These are phyloP conservation scores for Cynara cardunculus DNA, from an alignment of 129 eudicot genomes.

Conservation along the genomic window DNA sequence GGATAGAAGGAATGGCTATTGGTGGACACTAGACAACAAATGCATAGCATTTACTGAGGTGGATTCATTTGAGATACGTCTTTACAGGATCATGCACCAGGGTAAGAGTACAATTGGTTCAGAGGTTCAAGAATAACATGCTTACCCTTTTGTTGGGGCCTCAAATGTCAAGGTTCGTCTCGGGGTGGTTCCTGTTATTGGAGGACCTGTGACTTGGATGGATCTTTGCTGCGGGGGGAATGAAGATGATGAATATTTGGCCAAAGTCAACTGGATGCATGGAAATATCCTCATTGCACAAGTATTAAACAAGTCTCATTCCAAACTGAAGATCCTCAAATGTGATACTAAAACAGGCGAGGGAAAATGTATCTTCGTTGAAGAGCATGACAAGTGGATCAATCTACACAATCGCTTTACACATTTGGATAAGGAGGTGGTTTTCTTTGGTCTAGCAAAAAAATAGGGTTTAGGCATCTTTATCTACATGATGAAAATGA, in stretches of 20 bases:
- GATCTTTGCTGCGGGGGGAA: conserved; percentile 70
- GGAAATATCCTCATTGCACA: conserved; percentile 85
- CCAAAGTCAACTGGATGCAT: conserved; percentile 91
- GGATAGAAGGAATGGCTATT: conserved; percentile 90
- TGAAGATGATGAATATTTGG: conserved; percentile 71
- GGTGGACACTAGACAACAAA: conserved; percentile 99
- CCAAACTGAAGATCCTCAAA: conserved; percentile 61
- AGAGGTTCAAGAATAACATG: conserved; percentile 94
- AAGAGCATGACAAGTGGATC: conserved; percentile 76
- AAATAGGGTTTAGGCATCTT: conserved; percentile 79
- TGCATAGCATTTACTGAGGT: conserved; percentile 86
- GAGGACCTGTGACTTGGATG: conserved; percentile 90
- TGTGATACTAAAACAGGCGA: conserved; percentile 79
- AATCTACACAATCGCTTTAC: conserved; percentile 92
- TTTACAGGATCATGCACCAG: conserved; percentile 87
- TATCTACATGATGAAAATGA: conserved; percentile 72
- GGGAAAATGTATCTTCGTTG: conserved; percentile 62
- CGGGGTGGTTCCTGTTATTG: conserved; percentile 72
- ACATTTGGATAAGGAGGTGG: conserved; percentile 83
- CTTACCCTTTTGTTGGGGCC: conserved; percentile 95
- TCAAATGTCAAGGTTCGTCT: conserved; percentile 83
- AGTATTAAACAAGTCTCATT: conserved; percentile 67
- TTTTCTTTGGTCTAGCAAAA: conserved; percentile 95
- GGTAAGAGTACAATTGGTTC: conserved; percentile 75
- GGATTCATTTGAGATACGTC: conserved; percentile 76